Percentiles rank a stretch among this genome's conserved stretches.
These are phyloP conservation scores for Geotrichum australiense DNA, from an alignment of 1,139 yeast species.

Conservation along the genomic window DNA sequence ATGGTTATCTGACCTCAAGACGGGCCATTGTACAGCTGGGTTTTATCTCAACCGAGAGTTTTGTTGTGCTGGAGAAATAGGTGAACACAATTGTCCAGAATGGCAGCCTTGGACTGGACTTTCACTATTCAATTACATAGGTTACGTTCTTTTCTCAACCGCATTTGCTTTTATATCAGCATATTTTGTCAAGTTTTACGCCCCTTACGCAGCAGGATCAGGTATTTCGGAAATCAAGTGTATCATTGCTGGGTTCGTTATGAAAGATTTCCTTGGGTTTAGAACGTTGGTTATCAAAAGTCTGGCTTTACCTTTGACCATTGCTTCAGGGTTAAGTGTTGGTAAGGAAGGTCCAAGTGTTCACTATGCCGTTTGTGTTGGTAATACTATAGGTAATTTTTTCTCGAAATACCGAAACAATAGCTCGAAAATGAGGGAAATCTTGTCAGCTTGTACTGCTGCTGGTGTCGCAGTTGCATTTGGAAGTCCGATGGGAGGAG, in stretches of 20 bases:
- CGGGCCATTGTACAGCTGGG: slow-evolving; percentile 67
- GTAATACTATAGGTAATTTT: slow-evolving; percentile 55
- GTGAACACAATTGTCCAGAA: slow-evolving; percentile 33
- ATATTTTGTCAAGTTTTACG: slow-evolving; percentile 56
- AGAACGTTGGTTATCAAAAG: slow-evolving; percentile 70
- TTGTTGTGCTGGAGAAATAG: slow-evolving; percentile 68
- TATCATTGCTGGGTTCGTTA: slow-evolving; percentile 83
- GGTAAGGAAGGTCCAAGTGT: slow-evolving; percentile 88
- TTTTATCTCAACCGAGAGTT: slow-evolving; percentile 67
- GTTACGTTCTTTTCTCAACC: slow-evolving; percentile 55
- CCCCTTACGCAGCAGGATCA: slow-evolving; percentile 94
- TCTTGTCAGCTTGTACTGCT: slow-evolving; percentile 79
- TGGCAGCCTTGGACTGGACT: slow-evolving; percentile 35
- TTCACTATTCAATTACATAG: slow-evolving; percentile 45
- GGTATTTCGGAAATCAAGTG: slow-evolving; percentile 97
- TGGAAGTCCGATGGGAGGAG: slow-evolving; percentile 94
- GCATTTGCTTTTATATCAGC: slow-evolving; percentile 61
- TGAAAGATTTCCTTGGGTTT: slow-evolving; percentile 70
- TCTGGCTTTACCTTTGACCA: slow-evolving; percentile 76
- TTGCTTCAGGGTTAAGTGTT: slow-evolving; percentile 71
- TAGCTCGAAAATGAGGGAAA: slow-evolving; percentile 43
- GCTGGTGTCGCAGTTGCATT: slow-evolving; percentile 94
- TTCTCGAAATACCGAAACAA: slow-evolving; percentile 41
- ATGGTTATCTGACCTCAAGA: slow-evolving; percentile 70
- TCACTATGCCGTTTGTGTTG: slow-evolving; percentile 79